A percentile compares a stretch with the other conserved stretches of the same genome.
phyloP scores from a whole-genome alignment of 176 grass and related monocot species.

The Triticum monococcum region DNA sequence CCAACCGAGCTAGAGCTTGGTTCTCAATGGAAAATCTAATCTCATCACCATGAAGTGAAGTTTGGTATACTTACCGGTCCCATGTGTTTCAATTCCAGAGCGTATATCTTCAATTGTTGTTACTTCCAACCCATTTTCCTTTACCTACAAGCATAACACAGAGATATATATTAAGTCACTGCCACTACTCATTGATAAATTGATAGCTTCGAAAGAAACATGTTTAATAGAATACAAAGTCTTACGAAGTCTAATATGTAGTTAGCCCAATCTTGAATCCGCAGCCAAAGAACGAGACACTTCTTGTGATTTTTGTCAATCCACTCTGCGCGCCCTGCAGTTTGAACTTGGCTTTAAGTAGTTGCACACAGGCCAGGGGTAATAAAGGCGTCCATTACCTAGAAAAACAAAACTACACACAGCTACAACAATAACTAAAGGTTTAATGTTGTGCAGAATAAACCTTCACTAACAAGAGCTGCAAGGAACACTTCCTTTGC shows the following conservation, averaged over 20 bases:
- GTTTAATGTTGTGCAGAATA: slow-evolving; percentile 11
- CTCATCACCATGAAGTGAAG: not conserved
- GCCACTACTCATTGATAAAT: slow-evolving; percentile 12
- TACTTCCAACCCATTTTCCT: slow-evolving; percentile 90
- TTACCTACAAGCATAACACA: slow-evolving; percentile 56
- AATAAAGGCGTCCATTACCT: not conserved
- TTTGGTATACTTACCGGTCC: slow-evolving; percentile 57
- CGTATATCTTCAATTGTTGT: slow-evolving; percentile 92
- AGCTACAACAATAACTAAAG: slow-evolving; percentile 26
- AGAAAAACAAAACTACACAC: slow-evolving; percentile 11
- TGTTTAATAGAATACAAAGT: not conserved
- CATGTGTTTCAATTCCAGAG: slow-evolving; percentile 87
- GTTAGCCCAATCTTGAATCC: slow-evolving; percentile 95
- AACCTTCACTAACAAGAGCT: slow-evolving; percentile 86
- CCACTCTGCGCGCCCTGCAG: slow-evolving; percentile 78
- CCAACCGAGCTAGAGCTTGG: no score
- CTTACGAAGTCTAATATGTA: slow-evolving; percentile 89
- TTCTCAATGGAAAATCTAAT: not conserved
- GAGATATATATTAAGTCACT: slow-evolving; percentile 22
- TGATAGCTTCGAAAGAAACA: not conserved
- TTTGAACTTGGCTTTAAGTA: slow-evolving; percentile 30
- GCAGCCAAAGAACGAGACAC: slow-evolving; percentile 91
- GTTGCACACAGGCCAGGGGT: not conserved
- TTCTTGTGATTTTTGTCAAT: slow-evolving; percentile 96
- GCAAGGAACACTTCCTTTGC: slow-evolving; percentile 88